Evolutionary conservation across 176 grass and related monocot genomes (phyloP).

Genomic region (Ampelocalamus luodianensis): DNA sequence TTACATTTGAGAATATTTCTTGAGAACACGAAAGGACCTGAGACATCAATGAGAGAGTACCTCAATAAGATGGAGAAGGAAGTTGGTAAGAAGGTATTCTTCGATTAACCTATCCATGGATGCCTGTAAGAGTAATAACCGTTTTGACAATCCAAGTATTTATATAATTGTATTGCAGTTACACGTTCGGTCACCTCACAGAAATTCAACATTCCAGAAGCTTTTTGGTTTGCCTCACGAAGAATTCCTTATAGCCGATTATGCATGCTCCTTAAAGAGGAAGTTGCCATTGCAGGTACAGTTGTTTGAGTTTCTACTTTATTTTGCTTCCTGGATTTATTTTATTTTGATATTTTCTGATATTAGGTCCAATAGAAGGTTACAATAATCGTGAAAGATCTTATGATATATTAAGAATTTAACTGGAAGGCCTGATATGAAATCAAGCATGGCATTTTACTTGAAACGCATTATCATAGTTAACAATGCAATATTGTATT

Average conservation of each 20-base stretch:
- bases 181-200: slow-evolving; percentile 66
- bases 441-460: slow-evolving; percentile 1
- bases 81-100: slow-evolving; percentile 85
- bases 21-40: slow-evolving; percentile 71
- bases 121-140: neutral
- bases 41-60: slow-evolving; percentile 70
- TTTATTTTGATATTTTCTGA: neutral
- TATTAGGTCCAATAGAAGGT: neutral
- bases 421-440: slow-evolving; percentile 2
- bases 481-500: neutral
- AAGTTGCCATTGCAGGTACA: slow-evolving; percentile 73
- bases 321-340: neutral
- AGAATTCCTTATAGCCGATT: slow-evolving; percentile 96
- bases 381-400: neutral
- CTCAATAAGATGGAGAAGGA: slow-evolving; percentile 88
- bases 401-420: neutral
- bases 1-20: slow-evolving; percentile 90
- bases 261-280: slow-evolving; percentile 77
- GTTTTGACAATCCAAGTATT: slow-evolving; percentile 6
- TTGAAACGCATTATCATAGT: neutral
- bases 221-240: slow-evolving; percentile 72
- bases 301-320: neutral
- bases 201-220: slow-evolving; percentile 85
- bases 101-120: neutral
- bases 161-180: slow-evolving; percentile 52